Evolutionary conservation across 2,329 filamentous ascomycete species (phyloP), one percentile per base, ranked within the genome.

Genomic region (Lachnellula hyalina): DNA sequence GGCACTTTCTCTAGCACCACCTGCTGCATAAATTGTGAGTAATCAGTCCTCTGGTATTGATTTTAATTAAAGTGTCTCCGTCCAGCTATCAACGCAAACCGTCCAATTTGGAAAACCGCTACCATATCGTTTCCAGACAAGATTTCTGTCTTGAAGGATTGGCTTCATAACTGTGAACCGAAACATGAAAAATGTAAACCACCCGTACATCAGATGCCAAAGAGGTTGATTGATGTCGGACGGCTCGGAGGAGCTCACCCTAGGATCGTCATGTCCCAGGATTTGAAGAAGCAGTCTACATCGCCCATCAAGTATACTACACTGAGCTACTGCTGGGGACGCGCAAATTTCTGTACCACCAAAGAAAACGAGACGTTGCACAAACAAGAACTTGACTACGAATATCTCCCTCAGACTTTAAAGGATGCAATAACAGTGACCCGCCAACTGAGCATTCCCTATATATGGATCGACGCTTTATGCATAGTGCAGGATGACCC

Each of bases 401-500:
- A 53, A 32, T 12, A 21, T n/a, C 44, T 56, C 45, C 48, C 54
- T 11, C 21, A 2, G 25, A 56, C 50, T 17, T 51, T 58, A 11
- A 32, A 48, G 23, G 53, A 58, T 41, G 54, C 56, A 15, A 36
- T 58, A 3, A 23, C 9, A 4, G 14, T 56, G 2, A 44, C 53
- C 12, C 45, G 47, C 4, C 9, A 21, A 4, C 41, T 58, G 19
- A 15, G 25, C 5, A 51, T 58, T 28, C 40, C 36, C 14, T 58
- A 47, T 28, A 35, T 58, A 34, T 58, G 56, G 56, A 53, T 58
- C 5, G 56, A 58, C 42, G 17, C 56, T n/a, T 34, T 58, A 8
- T 58, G 53, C 34, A 58, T 58, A n/a, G n/a, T 58, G n/a, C 53
- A 58, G 42, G 47, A 56, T 35, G 49, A 53, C 28, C 3, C 12